Conservation (phyloP, 129 eudicot species). For the Chrysanthemum seticuspe region DNA sequence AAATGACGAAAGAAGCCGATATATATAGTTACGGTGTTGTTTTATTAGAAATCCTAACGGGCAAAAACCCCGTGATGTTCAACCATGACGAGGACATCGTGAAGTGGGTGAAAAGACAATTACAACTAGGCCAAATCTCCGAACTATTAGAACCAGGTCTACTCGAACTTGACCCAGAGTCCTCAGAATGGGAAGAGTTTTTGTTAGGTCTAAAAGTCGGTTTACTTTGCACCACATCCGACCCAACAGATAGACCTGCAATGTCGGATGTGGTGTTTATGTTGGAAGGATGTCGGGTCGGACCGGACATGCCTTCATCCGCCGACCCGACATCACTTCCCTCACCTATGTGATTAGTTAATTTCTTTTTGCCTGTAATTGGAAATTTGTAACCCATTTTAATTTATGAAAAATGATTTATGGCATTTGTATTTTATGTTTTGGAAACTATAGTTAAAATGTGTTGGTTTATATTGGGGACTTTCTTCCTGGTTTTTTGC, state of each 20-base stretch:
- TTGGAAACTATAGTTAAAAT: conserved; percentile 12
- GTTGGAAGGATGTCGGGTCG: conserved; percentile 91
- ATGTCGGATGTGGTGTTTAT: conserved; percentile 85
- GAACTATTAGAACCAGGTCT: conserved; percentile 81
- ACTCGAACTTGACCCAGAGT: conserved; percentile 83
- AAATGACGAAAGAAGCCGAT: conserved; percentile 62
- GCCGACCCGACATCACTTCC: conserved; percentile 73
- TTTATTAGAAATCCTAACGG: conserved; percentile 67
- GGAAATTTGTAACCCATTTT: neutral
- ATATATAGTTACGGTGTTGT: conserved; percentile 84
- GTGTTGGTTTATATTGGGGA: conserved; percentile 2
- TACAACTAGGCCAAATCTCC: conserved; percentile 63
- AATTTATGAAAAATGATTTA: neutral
- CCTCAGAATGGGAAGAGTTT: conserved; percentile 93
- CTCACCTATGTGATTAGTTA: conserved; percentile 44
- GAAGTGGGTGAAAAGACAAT: conserved; percentile 86
- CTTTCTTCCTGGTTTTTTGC: conserved; percentile 24
- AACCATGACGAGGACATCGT: conserved; percentile 78
- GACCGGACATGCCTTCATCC: conserved; percentile 73
- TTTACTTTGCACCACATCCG: conserved; percentile 70
- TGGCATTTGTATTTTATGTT: conserved; percentile 13
- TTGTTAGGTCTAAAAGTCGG: conserved; percentile 86
- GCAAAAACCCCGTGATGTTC: conserved; percentile 76
- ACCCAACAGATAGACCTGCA: conserved; percentile 66
- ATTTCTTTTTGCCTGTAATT: conserved; percentile 14